These are phyloP conservation scores for Kluyveromyces sp. DNA, from an alignment of 1,139 yeast genomes.

Conservation along the genomic window DNA sequence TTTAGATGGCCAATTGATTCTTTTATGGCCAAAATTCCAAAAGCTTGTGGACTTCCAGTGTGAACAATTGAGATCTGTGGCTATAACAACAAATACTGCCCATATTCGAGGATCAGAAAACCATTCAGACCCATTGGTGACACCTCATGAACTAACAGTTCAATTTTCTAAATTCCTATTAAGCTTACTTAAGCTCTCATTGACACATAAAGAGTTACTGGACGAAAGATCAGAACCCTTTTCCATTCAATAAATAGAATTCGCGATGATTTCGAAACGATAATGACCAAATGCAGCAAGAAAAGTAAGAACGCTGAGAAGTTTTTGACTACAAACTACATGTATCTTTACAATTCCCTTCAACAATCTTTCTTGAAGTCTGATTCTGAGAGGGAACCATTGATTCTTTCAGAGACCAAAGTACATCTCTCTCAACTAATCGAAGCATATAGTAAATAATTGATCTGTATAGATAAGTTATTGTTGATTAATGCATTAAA, in stretches of 20 bases:
- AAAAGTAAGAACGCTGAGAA: slow-evolving; percentile 52
- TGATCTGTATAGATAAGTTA: background rate
- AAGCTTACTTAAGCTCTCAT: slow-evolving; percentile 58
- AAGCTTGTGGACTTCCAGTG: slow-evolving; percentile 68
- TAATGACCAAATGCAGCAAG: slow-evolving; percentile 60
- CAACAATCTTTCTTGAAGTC: slow-evolving; percentile 19
- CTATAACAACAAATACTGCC: slow-evolving; percentile 20
- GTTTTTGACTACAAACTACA: slow-evolving; percentile 70
- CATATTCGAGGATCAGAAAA: slow-evolving; percentile 25
- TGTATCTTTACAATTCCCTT: slow-evolving; percentile 24
- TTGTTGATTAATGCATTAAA: background rate
- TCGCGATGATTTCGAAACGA: slow-evolving; percentile 70
- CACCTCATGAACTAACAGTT: slow-evolving; percentile 67
- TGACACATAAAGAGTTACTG: slow-evolving; percentile 24
- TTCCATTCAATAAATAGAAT: slow-evolving; percentile 60
- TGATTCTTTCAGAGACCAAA: slow-evolving; percentile 25
- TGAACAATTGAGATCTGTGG: slow-evolving; percentile 48
- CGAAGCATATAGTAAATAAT: slow-evolving; percentile 21
- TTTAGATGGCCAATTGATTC: slow-evolving; percentile 55
- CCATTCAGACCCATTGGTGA: slow-evolving; percentile 30
- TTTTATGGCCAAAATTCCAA: slow-evolving; percentile 84
- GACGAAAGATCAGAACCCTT: slow-evolving; percentile 57
- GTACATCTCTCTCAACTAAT: slow-evolving; percentile 23
- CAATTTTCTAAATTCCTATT: slow-evolving; percentile 70
- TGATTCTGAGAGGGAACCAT: slow-evolving; percentile 10